phyloP scores from a whole-genome alignment of 179 eudicot genomes.

The Patellifolia procumbens region DNA sequence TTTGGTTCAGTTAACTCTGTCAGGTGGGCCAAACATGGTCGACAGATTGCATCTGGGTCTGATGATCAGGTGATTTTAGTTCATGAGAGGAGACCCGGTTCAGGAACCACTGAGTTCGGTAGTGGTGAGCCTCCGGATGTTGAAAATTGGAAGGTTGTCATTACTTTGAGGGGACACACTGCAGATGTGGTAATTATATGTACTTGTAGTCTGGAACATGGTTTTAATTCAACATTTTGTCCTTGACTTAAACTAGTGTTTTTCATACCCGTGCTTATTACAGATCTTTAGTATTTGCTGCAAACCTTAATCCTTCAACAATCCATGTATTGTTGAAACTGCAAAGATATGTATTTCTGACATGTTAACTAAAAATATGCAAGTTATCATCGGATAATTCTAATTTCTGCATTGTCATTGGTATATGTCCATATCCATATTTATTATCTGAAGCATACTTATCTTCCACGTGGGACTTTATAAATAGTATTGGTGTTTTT shows the following conservation, averaged over 20 bases:
- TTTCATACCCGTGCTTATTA: background rate
- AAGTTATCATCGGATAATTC: background rate
- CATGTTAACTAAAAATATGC: background rate
- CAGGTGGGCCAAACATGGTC: conserved; percentile 94
- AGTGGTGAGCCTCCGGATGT: conserved; percentile 98
- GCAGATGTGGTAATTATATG: conserved; percentile 94
- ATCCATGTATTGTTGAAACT: background rate
- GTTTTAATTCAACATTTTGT: background rate
- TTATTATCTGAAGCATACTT: conserved; percentile 3
- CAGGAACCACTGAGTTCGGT: conserved; percentile 96
- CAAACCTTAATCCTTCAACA: conserved; percentile 7
- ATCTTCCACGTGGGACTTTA: conserved; percentile 20
- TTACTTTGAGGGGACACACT: conserved; percentile 94
- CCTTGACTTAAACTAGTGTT: background rate
- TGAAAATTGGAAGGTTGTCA: conserved; percentile 92
- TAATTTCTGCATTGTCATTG: background rate
- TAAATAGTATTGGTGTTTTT: conserved; percentile 46
- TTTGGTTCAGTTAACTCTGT: conserved; percentile 98
- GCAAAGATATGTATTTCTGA: background rate
- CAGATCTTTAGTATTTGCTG: background rate
- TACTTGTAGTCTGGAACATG: background rate
- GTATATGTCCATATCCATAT: background rate
- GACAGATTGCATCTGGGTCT: conserved; percentile 88
- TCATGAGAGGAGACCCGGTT: conserved; percentile 94
- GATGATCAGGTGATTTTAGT: conserved; percentile 89